Conservation (phyloP, 345 rosid species). For the Melaleuca quinquenervia region DNA sequence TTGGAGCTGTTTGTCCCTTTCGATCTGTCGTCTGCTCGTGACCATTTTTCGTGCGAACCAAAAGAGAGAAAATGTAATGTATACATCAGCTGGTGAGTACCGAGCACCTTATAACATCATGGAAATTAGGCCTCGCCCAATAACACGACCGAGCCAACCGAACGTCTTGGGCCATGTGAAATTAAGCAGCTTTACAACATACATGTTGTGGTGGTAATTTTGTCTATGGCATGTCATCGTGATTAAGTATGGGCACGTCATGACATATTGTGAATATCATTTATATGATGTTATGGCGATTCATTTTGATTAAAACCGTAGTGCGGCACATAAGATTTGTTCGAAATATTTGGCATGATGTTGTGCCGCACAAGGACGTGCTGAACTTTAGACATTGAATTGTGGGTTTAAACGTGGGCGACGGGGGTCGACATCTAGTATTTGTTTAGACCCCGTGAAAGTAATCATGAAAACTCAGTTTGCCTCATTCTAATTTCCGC, state of each 20-base stretch:
- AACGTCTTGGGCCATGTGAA: background rate
- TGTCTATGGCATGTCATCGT: too few relatives aligned
- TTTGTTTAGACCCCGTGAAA: background rate
- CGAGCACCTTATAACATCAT: background rate
- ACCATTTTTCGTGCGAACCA: background rate
- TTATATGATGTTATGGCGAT: too few relatives aligned
- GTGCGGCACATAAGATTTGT: background rate
- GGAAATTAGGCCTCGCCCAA: background rate
- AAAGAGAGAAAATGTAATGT: background rate
- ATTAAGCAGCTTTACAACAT: background rate
- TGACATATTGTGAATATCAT: background rate
- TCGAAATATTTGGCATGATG: background rate
- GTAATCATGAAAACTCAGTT: background rate
- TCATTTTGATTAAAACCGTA: fast-evolving
- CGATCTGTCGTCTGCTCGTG: background rate
- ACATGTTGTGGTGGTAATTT: background rate
- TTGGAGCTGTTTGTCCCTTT: background rate
- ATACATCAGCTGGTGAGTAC: background rate
- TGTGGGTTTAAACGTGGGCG: fast-evolving
- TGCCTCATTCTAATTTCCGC: background rate
- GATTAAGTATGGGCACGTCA: background rate
- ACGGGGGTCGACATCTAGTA: background rate
- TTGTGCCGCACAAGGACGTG: fast-evolving
- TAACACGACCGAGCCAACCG: background rate
- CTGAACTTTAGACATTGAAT: background rate